phyloP scores from a whole-genome alignment of 83 land plant species.

The Thuja plicata region DNA sequence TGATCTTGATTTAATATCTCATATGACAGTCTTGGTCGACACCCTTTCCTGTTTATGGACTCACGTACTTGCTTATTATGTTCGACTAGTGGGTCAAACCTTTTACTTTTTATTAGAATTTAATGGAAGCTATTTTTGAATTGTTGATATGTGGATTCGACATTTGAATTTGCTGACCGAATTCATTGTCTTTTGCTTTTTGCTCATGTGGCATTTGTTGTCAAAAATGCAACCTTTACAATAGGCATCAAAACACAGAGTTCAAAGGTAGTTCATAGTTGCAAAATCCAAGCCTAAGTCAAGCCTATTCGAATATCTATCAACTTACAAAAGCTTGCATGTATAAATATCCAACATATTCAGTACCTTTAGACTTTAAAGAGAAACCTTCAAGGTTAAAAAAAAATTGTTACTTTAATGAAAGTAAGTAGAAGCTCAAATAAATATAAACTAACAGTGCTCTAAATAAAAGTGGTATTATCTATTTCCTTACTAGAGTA shows the following conservation, averaged over 20 bases:
- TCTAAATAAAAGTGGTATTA: background rate
- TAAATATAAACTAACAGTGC: background rate
- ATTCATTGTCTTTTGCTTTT: too few species aligned
- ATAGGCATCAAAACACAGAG: background rate
- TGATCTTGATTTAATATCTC: too few species aligned
- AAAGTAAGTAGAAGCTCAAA: background rate
- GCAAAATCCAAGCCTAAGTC: background rate
- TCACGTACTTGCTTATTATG: too few species aligned
- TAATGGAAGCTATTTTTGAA: too few species aligned
- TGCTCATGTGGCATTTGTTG: too few species aligned
- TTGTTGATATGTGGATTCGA: too few species aligned
- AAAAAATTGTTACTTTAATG: background rate
- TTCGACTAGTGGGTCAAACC: too few species aligned
- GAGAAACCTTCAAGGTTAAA: background rate
- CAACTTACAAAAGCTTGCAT: background rate
- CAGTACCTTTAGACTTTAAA: background rate
- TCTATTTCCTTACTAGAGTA: background rate
- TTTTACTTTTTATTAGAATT: too few species aligned
- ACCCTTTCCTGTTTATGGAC: too few species aligned
- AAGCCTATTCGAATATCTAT: background rate
- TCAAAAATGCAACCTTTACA: too few species aligned
- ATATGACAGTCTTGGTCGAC: too few species aligned
- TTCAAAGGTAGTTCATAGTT: background rate
- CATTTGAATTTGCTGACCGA: too few species aligned
- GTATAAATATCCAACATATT: background rate